phyloP scores from a whole-genome alignment of 2,329 filamentous ascomycete genomes.

The Magnaporthiopsis rhizophila region DNA sequence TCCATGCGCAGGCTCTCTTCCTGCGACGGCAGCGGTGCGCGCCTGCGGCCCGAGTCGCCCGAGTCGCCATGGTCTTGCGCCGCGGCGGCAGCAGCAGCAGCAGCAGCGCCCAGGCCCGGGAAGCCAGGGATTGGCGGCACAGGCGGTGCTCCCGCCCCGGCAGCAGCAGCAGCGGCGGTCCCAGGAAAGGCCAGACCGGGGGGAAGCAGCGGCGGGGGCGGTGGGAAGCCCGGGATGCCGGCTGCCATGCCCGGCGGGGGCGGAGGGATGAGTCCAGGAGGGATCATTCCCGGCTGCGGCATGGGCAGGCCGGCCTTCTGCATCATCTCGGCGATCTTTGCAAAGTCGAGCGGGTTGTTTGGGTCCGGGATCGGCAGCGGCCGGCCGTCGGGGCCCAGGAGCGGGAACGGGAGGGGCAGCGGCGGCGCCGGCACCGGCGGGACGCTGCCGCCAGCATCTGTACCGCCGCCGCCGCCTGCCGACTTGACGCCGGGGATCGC shows the following conservation, averaged over 20 bases:
- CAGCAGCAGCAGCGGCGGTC: constrained; percentile 13
- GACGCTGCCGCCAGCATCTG: constrained; percentile 16
- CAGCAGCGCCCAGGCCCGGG: constrained; percentile 20
- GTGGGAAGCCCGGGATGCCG: constrained; percentile 24
- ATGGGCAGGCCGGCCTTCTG: constrained; percentile 56
- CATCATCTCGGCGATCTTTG: constrained; percentile 56
- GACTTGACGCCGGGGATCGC: constrained; percentile 1
- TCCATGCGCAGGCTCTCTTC: constrained; percentile 73
- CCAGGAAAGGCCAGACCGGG: constrained; percentile 25
- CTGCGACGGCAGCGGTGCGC: constrained; percentile 73
- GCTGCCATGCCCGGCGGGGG: constrained; percentile 13
- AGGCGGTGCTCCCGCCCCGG: constrained; percentile 26
- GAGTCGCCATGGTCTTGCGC: constrained; percentile 22
- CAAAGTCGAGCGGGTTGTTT: constrained; percentile 52
- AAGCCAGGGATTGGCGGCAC: too few species aligned
- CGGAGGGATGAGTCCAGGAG: constrained; percentile 41
- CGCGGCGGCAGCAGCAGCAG: neutral
- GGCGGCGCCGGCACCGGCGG: constrained; percentile 37
- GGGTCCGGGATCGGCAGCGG: constrained; percentile 46
- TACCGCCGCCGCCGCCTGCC: constrained; percentile 21
- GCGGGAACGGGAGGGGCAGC: constrained; percentile 41
- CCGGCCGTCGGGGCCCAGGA: constrained; percentile 33
- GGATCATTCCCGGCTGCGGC: constrained; percentile 40
- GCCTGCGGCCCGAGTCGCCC: constrained; percentile 37
- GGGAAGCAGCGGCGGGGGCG: constrained; percentile 31